Conservation (phyloP, 768 basidiomycete genomes). For the Kwoniella bestiolae region DNA sequence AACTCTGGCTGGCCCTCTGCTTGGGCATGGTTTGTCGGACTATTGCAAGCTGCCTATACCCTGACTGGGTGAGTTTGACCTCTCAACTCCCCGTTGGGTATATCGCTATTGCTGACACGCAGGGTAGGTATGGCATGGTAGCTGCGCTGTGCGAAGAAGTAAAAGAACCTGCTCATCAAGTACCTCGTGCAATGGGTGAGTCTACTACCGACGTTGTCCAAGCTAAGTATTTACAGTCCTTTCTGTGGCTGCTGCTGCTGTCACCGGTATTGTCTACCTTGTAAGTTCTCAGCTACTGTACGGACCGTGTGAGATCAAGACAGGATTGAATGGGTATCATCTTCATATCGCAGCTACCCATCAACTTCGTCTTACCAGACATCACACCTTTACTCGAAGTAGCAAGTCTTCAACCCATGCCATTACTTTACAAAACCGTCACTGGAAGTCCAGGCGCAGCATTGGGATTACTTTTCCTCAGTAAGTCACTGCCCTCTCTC, state of each 20-base stretch:
- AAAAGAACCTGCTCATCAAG: slow-evolving; percentile 63
- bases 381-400: slow-evolving; percentile 65
- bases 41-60: slow-evolving; percentile 63
- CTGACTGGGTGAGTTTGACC: slow-evolving; percentile 61
- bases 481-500: slow-evolving; percentile 41
- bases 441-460: slow-evolving; percentile 70
- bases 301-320: too few species aligned
- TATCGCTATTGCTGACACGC: not conserved
- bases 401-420: slow-evolving; percentile 68
- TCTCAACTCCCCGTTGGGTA: not conserved
- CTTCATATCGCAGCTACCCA: slow-evolving; percentile 66
- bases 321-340: too few species aligned
- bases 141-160: slow-evolving; percentile 74
- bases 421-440: slow-evolving; percentile 66
- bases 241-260: slow-evolving; percentile 46
- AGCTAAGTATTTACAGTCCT: slow-evolving; percentile 30
- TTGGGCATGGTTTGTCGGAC: slow-evolving; percentile 72
- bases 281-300: slow-evolving; percentile 20
- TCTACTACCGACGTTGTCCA: slow-evolving; percentile 40
- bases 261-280: slow-evolving; percentile 48
- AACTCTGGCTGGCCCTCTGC: slow-evolving; percentile 70
- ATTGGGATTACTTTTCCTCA: slow-evolving; percentile 64
- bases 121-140: slow-evolving; percentile 64
- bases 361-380: slow-evolving; percentile 70
- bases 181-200: slow-evolving; percentile 65